phyloP scores from a whole-genome alignment of 2,329 filamentous ascomycete genomes.

The Colletotrichum cuscutae region DNA sequence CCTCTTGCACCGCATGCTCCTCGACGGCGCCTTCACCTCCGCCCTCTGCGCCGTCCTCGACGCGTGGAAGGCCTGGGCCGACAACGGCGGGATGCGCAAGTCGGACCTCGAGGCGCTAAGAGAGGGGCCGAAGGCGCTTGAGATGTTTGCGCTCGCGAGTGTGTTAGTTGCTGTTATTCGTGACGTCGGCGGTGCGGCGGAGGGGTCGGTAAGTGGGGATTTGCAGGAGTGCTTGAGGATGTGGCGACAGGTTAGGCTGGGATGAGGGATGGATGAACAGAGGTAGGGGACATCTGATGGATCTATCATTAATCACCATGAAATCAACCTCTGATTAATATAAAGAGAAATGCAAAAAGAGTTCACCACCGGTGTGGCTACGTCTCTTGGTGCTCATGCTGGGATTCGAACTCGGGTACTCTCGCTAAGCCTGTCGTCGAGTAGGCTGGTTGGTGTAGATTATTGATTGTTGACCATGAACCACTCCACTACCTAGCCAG shows the following conservation, averaged over 20 bases:
- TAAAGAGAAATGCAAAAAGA: too few relatives aligned
- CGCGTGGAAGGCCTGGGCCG: constrained; percentile 64
- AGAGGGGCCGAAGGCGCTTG: constrained; percentile 54
- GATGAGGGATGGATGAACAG: constrained; percentile 43
- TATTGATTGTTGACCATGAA: too few relatives aligned
- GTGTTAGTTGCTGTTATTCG: constrained; percentile 59
- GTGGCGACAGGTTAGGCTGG: constrained; percentile 64
- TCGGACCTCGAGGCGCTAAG: constrained; percentile 52
- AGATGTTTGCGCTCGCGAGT: constrained; percentile 58
- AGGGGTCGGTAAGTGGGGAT: constrained; percentile 61
- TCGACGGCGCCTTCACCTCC: constrained; percentile 55
- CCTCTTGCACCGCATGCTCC: constrained; percentile 63
- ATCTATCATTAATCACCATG: too few relatives aligned
- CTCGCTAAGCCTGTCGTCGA: too few relatives aligned
- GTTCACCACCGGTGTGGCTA: too few relatives aligned
- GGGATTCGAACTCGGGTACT: too few relatives aligned
- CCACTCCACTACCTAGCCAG: too few relatives aligned
- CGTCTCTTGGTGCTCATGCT: too few relatives aligned
- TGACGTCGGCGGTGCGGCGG: constrained; percentile 54
- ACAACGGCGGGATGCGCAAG: constrained; percentile 63
- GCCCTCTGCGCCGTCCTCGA: constrained; percentile 53
- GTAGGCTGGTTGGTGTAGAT: too few relatives aligned
- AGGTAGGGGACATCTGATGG: not conserved
- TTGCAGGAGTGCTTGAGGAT: constrained; percentile 65
- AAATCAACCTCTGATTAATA: too few relatives aligned